These are phyloP conservation scores for Sporisorium exsertum DNA, from an alignment of 1,284 basidiomycete genomes.

Conservation along the genomic window DNA sequence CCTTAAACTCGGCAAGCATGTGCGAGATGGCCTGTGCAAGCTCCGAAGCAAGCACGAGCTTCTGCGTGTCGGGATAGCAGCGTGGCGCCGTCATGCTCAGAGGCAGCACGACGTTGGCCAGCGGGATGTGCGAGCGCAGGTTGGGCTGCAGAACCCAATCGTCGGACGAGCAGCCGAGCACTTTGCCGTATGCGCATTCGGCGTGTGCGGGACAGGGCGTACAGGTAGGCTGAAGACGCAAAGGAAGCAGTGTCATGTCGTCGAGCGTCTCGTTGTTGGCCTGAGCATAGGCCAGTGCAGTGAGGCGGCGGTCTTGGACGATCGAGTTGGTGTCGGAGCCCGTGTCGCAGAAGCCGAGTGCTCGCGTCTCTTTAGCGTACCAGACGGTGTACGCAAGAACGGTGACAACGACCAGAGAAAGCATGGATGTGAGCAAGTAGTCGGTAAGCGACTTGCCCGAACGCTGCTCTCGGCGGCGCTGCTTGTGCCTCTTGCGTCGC, in stretches of 20 bases:
- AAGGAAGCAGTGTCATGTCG: conserved; percentile 37
- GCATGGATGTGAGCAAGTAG: conserved; percentile 12
- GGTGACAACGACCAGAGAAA: conserved; percentile 12
- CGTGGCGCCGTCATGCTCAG: conserved; percentile 32
- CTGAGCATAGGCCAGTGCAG: conserved; percentile 29
- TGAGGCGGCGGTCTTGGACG: conserved; percentile 34
- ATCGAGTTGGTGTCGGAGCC: conserved; percentile 43
- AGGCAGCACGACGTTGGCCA: conserved; percentile 44
- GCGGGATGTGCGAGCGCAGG: conserved; percentile 45
- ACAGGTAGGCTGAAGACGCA: conserved; percentile 48
- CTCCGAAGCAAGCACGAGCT: conserved; percentile 62
- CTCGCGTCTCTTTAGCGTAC: conserved; percentile 55
- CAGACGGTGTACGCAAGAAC: conserved; percentile 44
- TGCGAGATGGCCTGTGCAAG: conserved; percentile 49
- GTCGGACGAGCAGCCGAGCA: conserved; percentile 47
- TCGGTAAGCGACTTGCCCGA: conserved; percentile 11
- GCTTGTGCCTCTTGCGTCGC: conserved; percentile 32
- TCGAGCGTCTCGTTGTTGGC: conserved; percentile 40
- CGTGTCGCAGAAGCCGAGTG: conserved; percentile 61
- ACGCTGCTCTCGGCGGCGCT: conserved; percentile 14
- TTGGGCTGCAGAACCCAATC: conserved; percentile 59
- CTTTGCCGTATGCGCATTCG: conserved; percentile 44
- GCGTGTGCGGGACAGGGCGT: conserved; percentile 62
- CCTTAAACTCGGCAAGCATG: conserved; percentile 58
- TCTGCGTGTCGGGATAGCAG: conserved; percentile 65